Base-by-base conservation (phyloP, 2,329 filamentous ascomycete genomes). In the Aspergillus arachidicola region DNA sequence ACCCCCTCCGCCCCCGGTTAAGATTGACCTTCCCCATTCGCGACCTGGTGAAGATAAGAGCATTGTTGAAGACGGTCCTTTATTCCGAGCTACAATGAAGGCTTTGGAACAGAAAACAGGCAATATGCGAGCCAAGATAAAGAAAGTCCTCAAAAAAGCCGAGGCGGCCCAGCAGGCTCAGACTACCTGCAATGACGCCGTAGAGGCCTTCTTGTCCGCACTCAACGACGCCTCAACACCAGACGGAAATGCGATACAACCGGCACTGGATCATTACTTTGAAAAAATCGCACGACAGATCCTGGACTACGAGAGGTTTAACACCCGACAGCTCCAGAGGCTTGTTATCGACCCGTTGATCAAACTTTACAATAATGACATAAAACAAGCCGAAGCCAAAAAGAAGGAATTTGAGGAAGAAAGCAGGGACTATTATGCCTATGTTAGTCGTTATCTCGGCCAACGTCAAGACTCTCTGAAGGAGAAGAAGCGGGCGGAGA, bases 321-420 rank as follows among this genome's bases (percentile, higher is more conserved):
- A 97, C 74, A 89, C 92, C 0, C 72, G 82, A 45, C 94, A 97
- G 71, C 84, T 99, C 38, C 94, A 97, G 72, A 94, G 89, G 74
- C 90, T 96, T 59, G 94, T 99, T 73, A 97, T 99, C 68, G 95
- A 99, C 50, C 96, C 96, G 1, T 86, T 99, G 69, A 89, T 87
- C 68, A 96, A 93, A 78, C 83, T 99, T 16, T 99, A 99, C 78
- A 93, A 93, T 65, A 85, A 94, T 67, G 96, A 99, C 73, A 98
- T 99, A 81, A 99, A 99, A 78, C 93, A 97, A 77, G 96, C 94
- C 30, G 95, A 99, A 74, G 85, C 91, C 46, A 99, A 99, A 82
- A 96, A 95, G 80, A 93, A 95, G 68, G 95, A 98, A 71, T 99
- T 99, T 71, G 95, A 99, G 68, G 95, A 99, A 73, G 95, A 99